A percentile compares a stretch with the other conserved stretches of the same genome.
phyloP scores from a whole-genome alignment of 1,284 basidiomycete species.

The Heterobasidion parviporum region DNA sequence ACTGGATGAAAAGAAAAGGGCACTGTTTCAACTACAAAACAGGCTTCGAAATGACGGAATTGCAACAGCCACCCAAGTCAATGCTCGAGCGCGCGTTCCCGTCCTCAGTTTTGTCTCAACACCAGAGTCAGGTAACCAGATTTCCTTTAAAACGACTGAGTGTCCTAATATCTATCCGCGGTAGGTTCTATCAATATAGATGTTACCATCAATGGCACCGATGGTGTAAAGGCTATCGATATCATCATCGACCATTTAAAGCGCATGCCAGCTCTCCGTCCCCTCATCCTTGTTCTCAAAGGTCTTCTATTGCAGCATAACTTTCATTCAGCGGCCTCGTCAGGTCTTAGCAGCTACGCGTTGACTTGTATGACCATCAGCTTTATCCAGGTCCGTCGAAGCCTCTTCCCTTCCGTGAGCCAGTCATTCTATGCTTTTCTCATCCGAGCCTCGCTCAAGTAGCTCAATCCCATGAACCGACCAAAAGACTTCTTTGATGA shows the following conservation, averaged over 20 bases:
- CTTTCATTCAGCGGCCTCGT: constrained; percentile 67
- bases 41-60: constrained; percentile 19
- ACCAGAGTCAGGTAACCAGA: constrained; percentile 25
- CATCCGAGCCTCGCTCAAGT: neutral
- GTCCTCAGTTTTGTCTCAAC: constrained; percentile 49
- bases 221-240: constrained; percentile 53
- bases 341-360: constrained; percentile 71
- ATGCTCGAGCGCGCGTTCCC: constrained; percentile 47
- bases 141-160: neutral
- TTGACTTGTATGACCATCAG: constrained; percentile 65
- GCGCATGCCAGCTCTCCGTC: constrained; percentile 54
- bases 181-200: constrained; percentile 58
- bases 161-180: neutral
- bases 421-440: neutral
- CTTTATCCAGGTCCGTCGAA: constrained; percentile 58
- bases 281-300: constrained; percentile 66
- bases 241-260: constrained; percentile 52
- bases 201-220: constrained; percentile 59
- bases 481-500: constrained; percentile 25
- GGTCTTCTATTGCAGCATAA: constrained; percentile 55
- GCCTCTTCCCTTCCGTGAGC: neutral
- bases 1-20: constrained; percentile 13
- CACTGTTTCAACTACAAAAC: constrained; percentile 20
- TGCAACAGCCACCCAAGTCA: constrained; percentile 35
- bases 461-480: constrained; percentile 33